Conservation (phyloP, 495 filamentous ascomycete species). For the Daldinia bambusicola region DNA sequence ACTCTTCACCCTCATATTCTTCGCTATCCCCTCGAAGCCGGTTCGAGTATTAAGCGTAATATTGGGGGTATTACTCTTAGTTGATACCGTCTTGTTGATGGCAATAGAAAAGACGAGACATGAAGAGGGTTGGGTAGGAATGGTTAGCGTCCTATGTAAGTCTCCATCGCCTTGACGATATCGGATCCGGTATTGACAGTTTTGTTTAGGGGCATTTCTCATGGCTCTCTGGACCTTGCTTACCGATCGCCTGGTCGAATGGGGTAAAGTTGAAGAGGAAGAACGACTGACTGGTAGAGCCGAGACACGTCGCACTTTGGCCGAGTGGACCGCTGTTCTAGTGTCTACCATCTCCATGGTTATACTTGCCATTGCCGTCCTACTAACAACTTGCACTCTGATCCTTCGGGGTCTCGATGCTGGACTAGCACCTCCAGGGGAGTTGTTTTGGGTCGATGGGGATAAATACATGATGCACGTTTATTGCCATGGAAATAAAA, state of each 20-base stretch:
- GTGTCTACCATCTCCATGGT: conserved; percentile 75
- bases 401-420: conserved; percentile 80
- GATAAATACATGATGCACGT: conserved; percentile 87
- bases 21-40: conserved; percentile 79
- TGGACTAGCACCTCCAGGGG: conserved; percentile 73
- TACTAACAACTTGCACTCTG: conserved; percentile 82
- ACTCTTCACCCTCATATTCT: conserved; percentile 83
- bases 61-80: conserved; percentile 74
- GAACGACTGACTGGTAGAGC: conserved; percentile 89
- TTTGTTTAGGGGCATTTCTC: conserved; percentile 59
- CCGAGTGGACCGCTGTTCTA: conserved; percentile 86
- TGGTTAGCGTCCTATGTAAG: conserved; percentile 84
- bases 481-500: conserved; percentile 78
- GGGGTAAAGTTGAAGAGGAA: conserved; percentile 93
- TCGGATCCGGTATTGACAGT: conserved; percentile 54
- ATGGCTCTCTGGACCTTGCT: conserved; percentile 56
- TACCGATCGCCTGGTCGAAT: conserved; percentile 74
- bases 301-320: conserved; percentile 81
- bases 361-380: conserved; percentile 68
- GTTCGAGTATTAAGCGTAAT: conserved; percentile 75
- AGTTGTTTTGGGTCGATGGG: conserved; percentile 79
- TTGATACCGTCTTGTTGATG: conserved; percentile 82
- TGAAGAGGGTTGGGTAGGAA: conserved; percentile 92
- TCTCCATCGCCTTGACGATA: conserved; percentile 27
- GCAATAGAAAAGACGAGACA: conserved; percentile 74